Percentiles rank a stretch among this genome's conserved stretches.
phyloP scores from a whole-genome alignment of 2,329 filamentous ascomycete species.

The Aspergillus terreus region DNA sequence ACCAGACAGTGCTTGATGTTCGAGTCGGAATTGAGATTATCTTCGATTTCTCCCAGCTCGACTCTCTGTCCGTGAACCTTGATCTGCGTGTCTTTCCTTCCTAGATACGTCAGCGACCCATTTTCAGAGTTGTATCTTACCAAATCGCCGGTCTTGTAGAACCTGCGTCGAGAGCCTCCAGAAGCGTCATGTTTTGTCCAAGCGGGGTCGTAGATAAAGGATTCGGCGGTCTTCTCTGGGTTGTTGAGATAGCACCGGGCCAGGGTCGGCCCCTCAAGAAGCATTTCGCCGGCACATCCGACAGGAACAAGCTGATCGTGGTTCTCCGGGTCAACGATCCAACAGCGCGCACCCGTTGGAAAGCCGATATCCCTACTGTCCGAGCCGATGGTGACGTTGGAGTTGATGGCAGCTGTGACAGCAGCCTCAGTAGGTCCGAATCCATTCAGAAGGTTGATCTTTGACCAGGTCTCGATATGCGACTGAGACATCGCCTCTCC shows the following conservation, averaged over 20 bases:
- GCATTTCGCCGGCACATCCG: constrained; percentile 35
- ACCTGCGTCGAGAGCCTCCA: constrained; percentile 20
- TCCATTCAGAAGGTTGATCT: constrained; percentile 38
- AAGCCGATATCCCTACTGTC: constrained; percentile 35
- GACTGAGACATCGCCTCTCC: constrained; percentile 49
- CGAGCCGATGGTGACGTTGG: constrained; percentile 24
- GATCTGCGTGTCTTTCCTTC: constrained; percentile 64
- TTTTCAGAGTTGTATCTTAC: constrained; percentile 35
- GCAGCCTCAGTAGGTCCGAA: constrained; percentile 45
- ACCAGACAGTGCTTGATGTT: constrained; percentile 34
- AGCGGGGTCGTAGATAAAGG: constrained; percentile 55
- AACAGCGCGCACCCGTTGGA: constrained; percentile 31
- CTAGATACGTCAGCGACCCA: constrained; percentile 43
- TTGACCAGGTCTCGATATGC: constrained; percentile 35
- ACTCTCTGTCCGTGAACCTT: constrained; percentile 65
- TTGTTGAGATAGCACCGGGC: constrained; percentile 61
- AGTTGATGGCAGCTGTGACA: constrained; percentile 33
- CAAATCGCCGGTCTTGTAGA: constrained; percentile 42
- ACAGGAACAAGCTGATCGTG: constrained; percentile 41
- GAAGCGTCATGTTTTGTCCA: constrained; percentile 47
- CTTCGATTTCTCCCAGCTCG: constrained; percentile 55
- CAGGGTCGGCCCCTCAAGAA: constrained; percentile 51
- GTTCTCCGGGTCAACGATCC: constrained; percentile 40
- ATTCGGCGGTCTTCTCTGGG: constrained; percentile 53
- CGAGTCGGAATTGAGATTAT: constrained; percentile 29